Conservation (phyloP, 805 yeast species). For the Saccharomyces kudriavzevii region DNA sequence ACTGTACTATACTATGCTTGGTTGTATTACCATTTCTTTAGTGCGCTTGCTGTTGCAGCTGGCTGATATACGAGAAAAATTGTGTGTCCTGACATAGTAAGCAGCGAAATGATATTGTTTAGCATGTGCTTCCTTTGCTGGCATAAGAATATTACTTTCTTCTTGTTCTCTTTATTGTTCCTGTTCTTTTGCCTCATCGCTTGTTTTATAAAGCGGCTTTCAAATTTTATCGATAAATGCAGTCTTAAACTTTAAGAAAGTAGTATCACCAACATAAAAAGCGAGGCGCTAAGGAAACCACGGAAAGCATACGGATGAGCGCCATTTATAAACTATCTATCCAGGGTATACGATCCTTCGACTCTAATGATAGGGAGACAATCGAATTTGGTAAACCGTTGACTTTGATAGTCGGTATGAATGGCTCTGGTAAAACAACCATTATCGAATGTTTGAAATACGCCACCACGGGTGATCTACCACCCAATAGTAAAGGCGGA, state of each 20-base stretch:
- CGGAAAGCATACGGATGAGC: conserved; percentile 27
- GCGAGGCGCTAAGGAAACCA: neutral
- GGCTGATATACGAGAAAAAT: neutral
- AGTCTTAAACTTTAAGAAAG: neutral
- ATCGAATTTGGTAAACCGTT: conserved; percentile 85
- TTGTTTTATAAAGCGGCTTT: neutral
- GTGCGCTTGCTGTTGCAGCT: neutral
- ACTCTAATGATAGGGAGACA: conserved; percentile 73
- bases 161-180: neutral
- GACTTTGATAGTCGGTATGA: conserved; percentile 89
- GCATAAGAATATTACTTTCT: neutral
- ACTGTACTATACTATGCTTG: no score
- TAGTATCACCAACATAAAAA: neutral
- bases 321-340: conserved; percentile 55
- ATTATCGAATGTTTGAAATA: conserved; percentile 89
- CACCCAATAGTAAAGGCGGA: conserved; percentile 93
- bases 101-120: neutral
- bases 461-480: conserved; percentile 91
- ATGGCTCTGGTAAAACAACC: conserved; percentile 95
- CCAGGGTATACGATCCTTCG: conserved; percentile 86
- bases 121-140: neutral
- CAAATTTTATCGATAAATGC: neutral
- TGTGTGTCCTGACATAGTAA: neutral
- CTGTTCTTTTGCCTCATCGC: neutral
- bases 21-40: neutral